Base-by-base conservation (phyloP, 805 yeast genomes). In the Candida saitoana region DNA sequence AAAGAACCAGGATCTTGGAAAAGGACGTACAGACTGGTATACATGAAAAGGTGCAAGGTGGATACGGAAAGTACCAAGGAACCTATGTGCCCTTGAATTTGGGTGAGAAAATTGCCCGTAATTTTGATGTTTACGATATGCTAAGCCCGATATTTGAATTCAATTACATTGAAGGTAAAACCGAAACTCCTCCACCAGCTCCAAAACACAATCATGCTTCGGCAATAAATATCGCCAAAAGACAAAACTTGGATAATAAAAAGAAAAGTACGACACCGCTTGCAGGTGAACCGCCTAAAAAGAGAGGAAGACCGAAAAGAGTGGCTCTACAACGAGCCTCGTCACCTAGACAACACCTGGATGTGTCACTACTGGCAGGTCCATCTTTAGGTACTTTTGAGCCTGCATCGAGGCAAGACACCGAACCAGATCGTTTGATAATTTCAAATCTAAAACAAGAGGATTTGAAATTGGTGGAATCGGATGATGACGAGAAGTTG, bases 41-140 rank as follows among this genome's bases (percentile, higher is more conserved):
- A 27, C 83, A 79, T 54, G 89, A 83, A 51, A 82, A 81, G 51
- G 81, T 82, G 18, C 85, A 81, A 57, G 87, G 87, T 27, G 87
- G 87, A 0, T 77, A 80, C 48, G 87, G 86, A n/a, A 79, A 79
- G 51, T 80, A 78, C 58, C 87, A 66, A 45, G 75, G 75, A 3
- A 70, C 75, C 2, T 70, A 69, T 43, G 74, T 70, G 7, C 75
- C 75, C 1, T 59, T 69, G 38, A 62, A 64, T 12, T 41, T 67
- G 18, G 75, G 75, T 2, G 63, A 52, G 5, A 69, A 66, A 3
- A 62, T 69, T 20, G 75, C 75, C 24, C 52, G 54, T 17, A 51
- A 50, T 20, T 69, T 70, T 43, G 68, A 61, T n/a, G 71, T 68
- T 2, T 67, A 71, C 46, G 84, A 76, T 3, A 68, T 74, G 12